Conservation (phyloP, 306 rosid genomes). For the Gillenia trifoliata region DNA sequence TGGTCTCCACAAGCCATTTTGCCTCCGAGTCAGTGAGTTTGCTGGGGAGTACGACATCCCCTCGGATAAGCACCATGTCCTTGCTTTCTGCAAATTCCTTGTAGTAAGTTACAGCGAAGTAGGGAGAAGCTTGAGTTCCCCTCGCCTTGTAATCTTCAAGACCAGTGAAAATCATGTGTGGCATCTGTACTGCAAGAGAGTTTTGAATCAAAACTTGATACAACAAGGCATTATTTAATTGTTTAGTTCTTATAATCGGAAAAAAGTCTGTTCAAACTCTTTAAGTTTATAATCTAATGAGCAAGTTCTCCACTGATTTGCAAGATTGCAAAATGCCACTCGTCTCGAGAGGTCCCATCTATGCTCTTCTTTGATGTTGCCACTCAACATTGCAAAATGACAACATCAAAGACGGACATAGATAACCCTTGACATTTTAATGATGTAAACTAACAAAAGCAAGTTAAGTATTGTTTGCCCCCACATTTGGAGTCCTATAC, state of each 20-base stretch:
- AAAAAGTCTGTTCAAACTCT: not conserved
- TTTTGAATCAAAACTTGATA: slow-evolving; percentile 5
- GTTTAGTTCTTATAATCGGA: not conserved
- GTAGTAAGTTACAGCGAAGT: slow-evolving; percentile 60
- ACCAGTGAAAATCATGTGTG: slow-evolving; percentile 76
- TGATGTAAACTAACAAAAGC: not conserved
- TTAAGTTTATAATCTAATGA: not conserved
- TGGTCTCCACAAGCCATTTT: slow-evolving; percentile 73
- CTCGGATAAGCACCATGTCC: slow-evolving; percentile 79
- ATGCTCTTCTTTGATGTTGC: not conserved
- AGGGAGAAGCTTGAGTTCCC: slow-evolving; percentile 93
- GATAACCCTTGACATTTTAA: not conserved
- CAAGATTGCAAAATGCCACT: not conserved
- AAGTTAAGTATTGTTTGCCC: not conserved
- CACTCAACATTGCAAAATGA: not conserved
- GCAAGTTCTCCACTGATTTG: not conserved
- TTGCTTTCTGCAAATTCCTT: slow-evolving; percentile 84
- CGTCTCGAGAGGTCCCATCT: not conserved
- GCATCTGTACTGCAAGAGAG: slow-evolving; percentile 68
- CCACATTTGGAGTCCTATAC: not conserved
- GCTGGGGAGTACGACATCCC: slow-evolving; percentile 79
- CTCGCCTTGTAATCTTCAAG: slow-evolving; percentile 94
- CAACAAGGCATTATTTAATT: not conserved
- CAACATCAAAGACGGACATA: not conserved
- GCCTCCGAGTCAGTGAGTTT: slow-evolving; percentile 77